Evolutionary conservation across 805 yeast species (phyloP).

Genomic region (Candida krabiensis): DNA sequence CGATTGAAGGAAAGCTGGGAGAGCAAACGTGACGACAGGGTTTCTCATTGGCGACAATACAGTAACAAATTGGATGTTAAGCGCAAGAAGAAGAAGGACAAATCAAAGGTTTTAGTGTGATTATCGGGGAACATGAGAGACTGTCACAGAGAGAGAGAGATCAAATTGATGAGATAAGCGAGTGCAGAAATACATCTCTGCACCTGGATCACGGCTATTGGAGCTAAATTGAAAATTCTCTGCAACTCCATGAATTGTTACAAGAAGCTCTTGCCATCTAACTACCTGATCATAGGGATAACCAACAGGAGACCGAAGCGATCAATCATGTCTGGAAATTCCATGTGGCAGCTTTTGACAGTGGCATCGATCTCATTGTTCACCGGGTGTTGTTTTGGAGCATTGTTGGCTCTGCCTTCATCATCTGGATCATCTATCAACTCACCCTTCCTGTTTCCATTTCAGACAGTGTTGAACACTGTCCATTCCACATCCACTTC

Average conservation of each 20-base stretch:
- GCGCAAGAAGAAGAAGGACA: slow-evolving; percentile 46
- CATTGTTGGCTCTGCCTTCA: slow-evolving; percentile 20
- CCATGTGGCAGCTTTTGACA: slow-evolving; percentile 15
- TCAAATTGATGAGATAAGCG: not conserved
- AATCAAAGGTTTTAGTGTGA: slow-evolving; percentile 41
- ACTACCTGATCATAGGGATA: too few species aligned
- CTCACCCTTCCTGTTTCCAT: slow-evolving; percentile 16
- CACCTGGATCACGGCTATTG: too few species aligned
- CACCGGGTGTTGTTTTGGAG: slow-evolving; percentile 32
- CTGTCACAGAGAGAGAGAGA: not conserved
- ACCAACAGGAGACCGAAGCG: too few species aligned
- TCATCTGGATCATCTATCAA: slow-evolving; percentile 10
- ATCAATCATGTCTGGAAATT: slow-evolving; percentile 8
- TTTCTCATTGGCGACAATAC: slow-evolving; percentile 59
- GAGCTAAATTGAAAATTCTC: too few species aligned
- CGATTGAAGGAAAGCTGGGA: slow-evolving; percentile 57
- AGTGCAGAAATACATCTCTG: too few species aligned
- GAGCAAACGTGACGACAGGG: slow-evolving; percentile 55
- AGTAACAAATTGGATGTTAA: slow-evolving; percentile 44
- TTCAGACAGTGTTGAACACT: slow-evolving; percentile 10
- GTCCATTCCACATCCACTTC: slow-evolving; percentile 8
- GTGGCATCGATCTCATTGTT: slow-evolving; percentile 28
- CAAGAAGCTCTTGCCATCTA: too few species aligned
- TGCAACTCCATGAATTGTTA: too few species aligned
- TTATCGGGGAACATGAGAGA: not conserved